phyloP scores from a whole-genome alignment of 345 rosid species.

The Gossypium raimondii region DNA sequence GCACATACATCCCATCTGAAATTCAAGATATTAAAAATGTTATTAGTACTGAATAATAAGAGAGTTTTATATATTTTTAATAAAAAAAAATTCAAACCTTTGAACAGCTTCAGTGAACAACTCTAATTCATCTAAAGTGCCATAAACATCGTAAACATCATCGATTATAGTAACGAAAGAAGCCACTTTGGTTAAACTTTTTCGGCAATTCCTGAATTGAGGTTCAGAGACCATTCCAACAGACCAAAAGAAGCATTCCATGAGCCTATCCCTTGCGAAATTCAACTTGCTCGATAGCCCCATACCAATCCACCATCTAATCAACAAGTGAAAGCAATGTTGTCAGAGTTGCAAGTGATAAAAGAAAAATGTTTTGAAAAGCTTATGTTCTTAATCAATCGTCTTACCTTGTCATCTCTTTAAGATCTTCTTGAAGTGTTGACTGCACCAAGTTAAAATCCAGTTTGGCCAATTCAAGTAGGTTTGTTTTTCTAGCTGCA shows the following conservation, averaged over 20 bases:
- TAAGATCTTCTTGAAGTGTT: conserved; percentile 30
- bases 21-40: not conserved
- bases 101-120: conserved; percentile 35
- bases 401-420: conserved; percentile 28
- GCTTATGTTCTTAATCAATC: not conserved
- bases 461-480: conserved; percentile 40
- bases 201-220: conserved; percentile 23
- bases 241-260: conserved; percentile 47
- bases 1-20: conserved; percentile 46
- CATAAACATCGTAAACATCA: conserved; percentile 44
- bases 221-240: conserved; percentile 35
- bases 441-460: conserved; percentile 42
- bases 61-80: no score
- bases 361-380: not conserved
- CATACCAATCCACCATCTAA: conserved; percentile 40
- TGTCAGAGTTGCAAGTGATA: not conserved
- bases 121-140: conserved; percentile 35
- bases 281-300: conserved; percentile 26
- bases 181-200: conserved; percentile 33
- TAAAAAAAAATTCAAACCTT: conserved; percentile 19
- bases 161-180: conserved; percentile 33
- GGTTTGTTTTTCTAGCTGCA: not conserved
- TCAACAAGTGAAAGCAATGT: not conserved
- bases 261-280: conserved; percentile 43
- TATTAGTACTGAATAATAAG: not conserved